These are phyloP conservation scores for Metschnikowia cerradonensis DNA, from an alignment of 805 yeast genomes.

Conservation along the genomic window DNA sequence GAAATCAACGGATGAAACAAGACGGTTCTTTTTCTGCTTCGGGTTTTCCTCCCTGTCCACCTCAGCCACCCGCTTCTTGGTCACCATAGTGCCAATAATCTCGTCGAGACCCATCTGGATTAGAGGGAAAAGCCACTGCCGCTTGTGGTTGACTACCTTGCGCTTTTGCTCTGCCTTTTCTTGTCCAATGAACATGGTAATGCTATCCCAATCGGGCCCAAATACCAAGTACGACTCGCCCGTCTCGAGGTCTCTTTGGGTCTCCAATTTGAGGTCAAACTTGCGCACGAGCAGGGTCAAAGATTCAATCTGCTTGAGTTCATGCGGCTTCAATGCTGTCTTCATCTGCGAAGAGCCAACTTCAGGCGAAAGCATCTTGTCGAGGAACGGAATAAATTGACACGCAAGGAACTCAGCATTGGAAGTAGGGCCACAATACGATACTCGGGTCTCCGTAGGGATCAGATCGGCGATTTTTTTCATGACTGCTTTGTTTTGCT, in stretches of 20 bases:
- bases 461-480: conserved; percentile 26
- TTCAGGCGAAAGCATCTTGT: conserved; percentile 30
- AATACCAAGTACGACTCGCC: conserved; percentile 24
- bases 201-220: conserved; percentile 35
- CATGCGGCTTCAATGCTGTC: conserved; percentile 24
- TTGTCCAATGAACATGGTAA: conserved; percentile 19
- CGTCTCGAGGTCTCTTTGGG: conserved; percentile 32
- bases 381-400: conserved; percentile 33
- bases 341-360: conserved; percentile 21
- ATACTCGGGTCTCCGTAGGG: conserved; percentile 25
- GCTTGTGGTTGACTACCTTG: conserved; percentile 25
- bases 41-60: conserved; percentile 10
- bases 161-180: conserved; percentile 11
- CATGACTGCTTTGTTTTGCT: conserved; percentile 30
- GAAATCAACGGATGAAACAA: conserved; percentile 34
- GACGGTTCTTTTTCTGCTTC: conserved; percentile 17
- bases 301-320: conserved; percentile 29
- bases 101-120: conserved; percentile 32
- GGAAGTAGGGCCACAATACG: conserved; percentile 25
- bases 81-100: conserved; percentile 21
- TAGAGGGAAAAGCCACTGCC: conserved; percentile 37
- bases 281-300: conserved; percentile 36
- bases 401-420: conserved; percentile 23
- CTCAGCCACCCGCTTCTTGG: conserved; percentile 15
- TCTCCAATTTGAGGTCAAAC: conserved; percentile 39